Evolutionary conservation across 768 basidiomycete species (phyloP).

Genomic region (Tulasnella sp.): DNA sequence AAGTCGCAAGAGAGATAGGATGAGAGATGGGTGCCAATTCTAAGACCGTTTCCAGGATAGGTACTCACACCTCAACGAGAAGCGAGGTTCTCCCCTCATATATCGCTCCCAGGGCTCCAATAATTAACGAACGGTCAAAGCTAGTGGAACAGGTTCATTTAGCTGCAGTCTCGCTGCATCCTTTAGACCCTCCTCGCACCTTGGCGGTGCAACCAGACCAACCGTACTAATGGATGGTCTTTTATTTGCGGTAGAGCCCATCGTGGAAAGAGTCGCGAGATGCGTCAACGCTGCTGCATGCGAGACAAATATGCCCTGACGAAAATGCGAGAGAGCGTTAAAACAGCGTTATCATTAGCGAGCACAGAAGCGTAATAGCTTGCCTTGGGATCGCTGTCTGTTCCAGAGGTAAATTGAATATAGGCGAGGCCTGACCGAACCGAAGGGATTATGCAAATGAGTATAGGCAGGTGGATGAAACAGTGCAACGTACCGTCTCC

Average conservation of each 20-base stretch:
- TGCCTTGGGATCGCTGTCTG: slow-evolving; percentile 13
- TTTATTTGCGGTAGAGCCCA: not conserved
- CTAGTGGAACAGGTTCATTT: not conserved
- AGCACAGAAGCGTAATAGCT: not conserved
- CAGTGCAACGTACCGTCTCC: not conserved
- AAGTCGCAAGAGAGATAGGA: not conserved
- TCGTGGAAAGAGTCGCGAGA: not conserved
- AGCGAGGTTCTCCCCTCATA: not conserved
- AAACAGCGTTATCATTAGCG: not conserved
- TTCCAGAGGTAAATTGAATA: slow-evolving; percentile 23
- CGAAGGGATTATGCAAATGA: not conserved
- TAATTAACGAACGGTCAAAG: not conserved
- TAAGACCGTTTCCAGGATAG: not conserved
- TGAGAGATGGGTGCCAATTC: not conserved
- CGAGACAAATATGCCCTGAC: slow-evolving; percentile 20
- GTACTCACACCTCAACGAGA: not conserved
- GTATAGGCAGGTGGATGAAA: not conserved
- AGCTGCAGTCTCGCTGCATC: not conserved
- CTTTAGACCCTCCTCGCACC: not conserved
- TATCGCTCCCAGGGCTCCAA: not conserved
- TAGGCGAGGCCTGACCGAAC: not conserved
- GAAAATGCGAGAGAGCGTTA: not conserved
- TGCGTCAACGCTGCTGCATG: not conserved
- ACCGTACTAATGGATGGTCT: not conserved
- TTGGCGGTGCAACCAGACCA: not conserved